Evolutionary conservation across 169 alveolate genomes (phyloP), one percentile per base, ranked within the genome.

Genomic region (Pseudocohnilembus persalinus): DNA sequence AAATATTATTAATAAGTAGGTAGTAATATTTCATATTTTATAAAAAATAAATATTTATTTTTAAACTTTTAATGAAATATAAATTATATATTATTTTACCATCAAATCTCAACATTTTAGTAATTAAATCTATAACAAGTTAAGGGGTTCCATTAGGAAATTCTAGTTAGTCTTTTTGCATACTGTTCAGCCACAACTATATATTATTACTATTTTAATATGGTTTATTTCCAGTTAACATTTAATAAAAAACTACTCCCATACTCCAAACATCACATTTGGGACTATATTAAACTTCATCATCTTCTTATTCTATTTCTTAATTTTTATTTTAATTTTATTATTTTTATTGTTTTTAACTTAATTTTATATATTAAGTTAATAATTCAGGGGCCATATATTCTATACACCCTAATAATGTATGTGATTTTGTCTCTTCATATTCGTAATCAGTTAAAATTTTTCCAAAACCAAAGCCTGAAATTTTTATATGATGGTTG

Each of bases 391-490:
- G 68, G 20, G 68, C 68, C 68, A 49, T 49, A 49, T 49, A 49
- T 4, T 49, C 20, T 4, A 20, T 4, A 20, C 68, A 11, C 4
- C 68, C 68, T 11, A 4, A 49, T 11, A 49, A 20, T 11, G 68
- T 49, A 20, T 49, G 68, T 11, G 68, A 11, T 49, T 49, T 49
- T 11, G 68, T 49, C 4, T 49, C 68, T 49, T 49, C 68, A 49
- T 49, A 49, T 49, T 49, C 68, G 20, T 11, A 20, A 49, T 49
- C 68, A 49, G 68, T 11, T 20, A 49, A 49, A 4, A 49, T 49
- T 49, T 49, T 49, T 49, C 68, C 87, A 34, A 82, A 73, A 6
- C 87, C 87, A 74, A 82, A 82, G 73, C 73, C 87, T 32, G 76
- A 31, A 33, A 82, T 82, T 27, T 82, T 82, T 32, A n/a, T 28